Evolutionary conservation across 2,329 filamentous ascomycete genomes (phyloP).

Genomic region (Clarireedia sp.): DNA sequence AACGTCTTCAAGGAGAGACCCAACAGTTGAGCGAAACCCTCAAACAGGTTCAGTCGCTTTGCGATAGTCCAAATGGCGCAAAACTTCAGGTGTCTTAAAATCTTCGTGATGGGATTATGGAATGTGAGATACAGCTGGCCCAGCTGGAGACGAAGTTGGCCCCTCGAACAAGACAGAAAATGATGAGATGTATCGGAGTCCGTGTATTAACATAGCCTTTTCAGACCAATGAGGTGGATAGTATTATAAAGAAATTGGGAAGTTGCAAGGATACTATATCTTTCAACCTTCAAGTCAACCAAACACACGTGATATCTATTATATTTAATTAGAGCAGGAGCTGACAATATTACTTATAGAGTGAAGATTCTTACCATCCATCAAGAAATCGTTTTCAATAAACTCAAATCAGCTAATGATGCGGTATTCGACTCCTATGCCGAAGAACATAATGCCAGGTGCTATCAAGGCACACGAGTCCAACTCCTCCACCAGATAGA

Average conservation of each 20-base stretch:
- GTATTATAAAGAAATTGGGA: conserved; percentile 25
- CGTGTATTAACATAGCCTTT: conserved; percentile 26
- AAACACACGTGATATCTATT: conserved; percentile 25
- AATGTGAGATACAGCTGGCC: conserved; percentile 19
- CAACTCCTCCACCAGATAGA: too few relatives aligned
- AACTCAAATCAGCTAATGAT: too few relatives aligned
- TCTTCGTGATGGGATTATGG: conserved; percentile 18
- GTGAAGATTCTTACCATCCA: too few relatives aligned
- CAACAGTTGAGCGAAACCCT: conserved; percentile 23
- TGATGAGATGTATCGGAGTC: conserved; percentile 27
- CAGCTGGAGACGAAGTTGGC: conserved; percentile 23
- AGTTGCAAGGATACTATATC: conserved; percentile 26
- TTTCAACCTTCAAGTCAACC: conserved; percentile 29
- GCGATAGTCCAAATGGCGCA: conserved; percentile 22
- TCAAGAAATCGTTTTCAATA: too few relatives aligned
- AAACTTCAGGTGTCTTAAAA: conserved; percentile 25
- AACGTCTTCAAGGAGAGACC: conserved; percentile 27
- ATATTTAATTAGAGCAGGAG: conserved; percentile 9
- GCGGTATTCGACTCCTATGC: too few relatives aligned
- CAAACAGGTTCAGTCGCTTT: conserved; percentile 23
- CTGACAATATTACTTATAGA: neutral
- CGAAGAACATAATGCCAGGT: too few relatives aligned
- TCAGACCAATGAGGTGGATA: conserved; percentile 29
- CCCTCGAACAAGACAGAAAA: conserved; percentile 21
- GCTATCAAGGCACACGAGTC: too few relatives aligned